Conservation (phyloP, 345 rosid species). For the Geranium brycei region DNA sequence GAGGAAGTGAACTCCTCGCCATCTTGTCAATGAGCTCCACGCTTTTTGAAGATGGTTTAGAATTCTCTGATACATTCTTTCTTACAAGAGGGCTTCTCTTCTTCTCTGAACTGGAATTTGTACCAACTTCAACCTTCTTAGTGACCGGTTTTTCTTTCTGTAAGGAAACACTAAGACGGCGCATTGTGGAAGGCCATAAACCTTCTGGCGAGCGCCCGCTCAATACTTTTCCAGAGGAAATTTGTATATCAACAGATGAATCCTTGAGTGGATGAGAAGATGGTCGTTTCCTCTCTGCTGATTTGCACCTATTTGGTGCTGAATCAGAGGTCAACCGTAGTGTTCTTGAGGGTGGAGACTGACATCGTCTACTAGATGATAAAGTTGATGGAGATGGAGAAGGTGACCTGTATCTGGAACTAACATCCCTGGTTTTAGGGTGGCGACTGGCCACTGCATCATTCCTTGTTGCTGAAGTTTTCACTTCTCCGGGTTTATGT, state of each 20-base stretch:
- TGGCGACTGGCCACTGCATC: constrained; percentile 41
- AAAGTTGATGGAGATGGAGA: constrained; percentile 42
- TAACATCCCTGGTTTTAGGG: constrained; percentile 49
- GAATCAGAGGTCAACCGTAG: constrained; percentile 31
- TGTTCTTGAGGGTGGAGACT: constrained; percentile 67
- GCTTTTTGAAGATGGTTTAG: constrained; percentile 83
- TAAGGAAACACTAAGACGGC: constrained; percentile 89
- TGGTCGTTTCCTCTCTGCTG: constrained; percentile 87
- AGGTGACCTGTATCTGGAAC: constrained; percentile 77
- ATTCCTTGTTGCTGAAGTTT: constrained; percentile 54
- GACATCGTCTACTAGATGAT: constrained; percentile 33
- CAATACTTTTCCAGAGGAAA: constrained; percentile 50
- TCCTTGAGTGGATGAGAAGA: constrained; percentile 60
- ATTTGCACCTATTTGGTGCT: constrained; percentile 54
- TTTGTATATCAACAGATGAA: constrained; percentile 34
- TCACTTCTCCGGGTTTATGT: constrained; percentile 35
- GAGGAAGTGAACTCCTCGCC: constrained; percentile 22
- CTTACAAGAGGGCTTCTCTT: constrained; percentile 75
- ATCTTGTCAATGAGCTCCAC: constrained; percentile 50
- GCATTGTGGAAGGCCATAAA: constrained; percentile 99
- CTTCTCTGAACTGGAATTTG: constrained; percentile 78
- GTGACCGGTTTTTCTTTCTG: constrained; percentile 75
- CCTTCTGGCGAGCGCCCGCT: constrained; percentile 64
- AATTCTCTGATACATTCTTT: constrained; percentile 73
- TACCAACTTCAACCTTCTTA: constrained; percentile 42